Percentiles rank a stretch among this genome's conserved stretches.
These are phyloP conservation scores for Lolium multiflorum DNA, from an alignment of 176 grass and related monocot species.

Conservation along the genomic window DNA sequence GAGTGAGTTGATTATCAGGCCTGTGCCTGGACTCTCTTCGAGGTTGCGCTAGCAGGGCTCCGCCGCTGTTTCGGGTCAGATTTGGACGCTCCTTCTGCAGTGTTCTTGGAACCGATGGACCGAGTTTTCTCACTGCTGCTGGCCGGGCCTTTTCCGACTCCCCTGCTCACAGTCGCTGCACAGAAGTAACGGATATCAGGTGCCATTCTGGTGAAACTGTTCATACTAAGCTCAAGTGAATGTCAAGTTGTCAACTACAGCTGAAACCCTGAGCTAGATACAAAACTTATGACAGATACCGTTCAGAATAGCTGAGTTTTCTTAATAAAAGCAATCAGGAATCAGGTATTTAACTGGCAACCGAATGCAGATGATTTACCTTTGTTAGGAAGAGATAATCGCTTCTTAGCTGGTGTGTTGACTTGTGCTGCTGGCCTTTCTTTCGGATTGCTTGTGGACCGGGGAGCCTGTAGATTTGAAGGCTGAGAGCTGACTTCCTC, in stretches of 20 bases:
- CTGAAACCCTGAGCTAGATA: neutral
- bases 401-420: constrained; percentile 57
- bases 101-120: constrained; percentile 20
- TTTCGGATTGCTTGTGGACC: constrained; percentile 82
- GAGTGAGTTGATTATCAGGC: constrained; percentile 36
- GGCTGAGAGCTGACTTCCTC: constrained; percentile 67
- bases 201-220: neutral
- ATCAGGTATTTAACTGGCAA: neutral
- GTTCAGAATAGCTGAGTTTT: neutral
- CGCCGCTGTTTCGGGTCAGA: constrained; percentile 22
- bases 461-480: constrained; percentile 41
- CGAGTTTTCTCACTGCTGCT: neutral
- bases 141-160: constrained; percentile 3
- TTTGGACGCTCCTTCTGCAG: constrained; percentile 33
- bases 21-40: constrained; percentile 33
- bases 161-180: constrained; percentile 20
- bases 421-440: constrained; percentile 53
- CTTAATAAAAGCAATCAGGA: neutral
- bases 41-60: constrained; percentile 6
- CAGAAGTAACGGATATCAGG: constrained; percentile 10
- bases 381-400: constrained; percentile 80
- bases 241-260: neutral
- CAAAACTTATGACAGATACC: neutral
- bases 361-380: constrained; percentile 41
- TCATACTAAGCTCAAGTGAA: constrained; percentile 24